Conservation (phyloP, 441 rosid genomes). For the Hypseocharis bilobata region DNA sequence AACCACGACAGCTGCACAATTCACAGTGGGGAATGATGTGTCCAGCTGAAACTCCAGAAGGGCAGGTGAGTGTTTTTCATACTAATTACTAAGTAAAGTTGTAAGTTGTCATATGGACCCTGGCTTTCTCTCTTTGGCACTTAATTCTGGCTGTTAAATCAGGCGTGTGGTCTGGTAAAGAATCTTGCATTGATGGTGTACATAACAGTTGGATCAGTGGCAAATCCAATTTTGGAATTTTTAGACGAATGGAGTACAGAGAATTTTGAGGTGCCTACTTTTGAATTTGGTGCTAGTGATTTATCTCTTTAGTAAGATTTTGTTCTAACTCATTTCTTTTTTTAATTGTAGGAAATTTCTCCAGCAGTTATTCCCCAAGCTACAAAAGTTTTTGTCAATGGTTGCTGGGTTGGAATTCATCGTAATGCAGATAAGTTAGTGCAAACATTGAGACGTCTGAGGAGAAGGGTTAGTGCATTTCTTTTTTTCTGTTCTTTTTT, state of each 20-base stretch:
- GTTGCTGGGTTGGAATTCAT: slow-evolving; percentile 96
- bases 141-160: slow-evolving; percentile 18
- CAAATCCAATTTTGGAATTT: slow-evolving; percentile 78
- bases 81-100: slow-evolving; percentile 2
- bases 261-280: slow-evolving; percentile 65
- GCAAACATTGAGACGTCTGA: slow-evolving; percentile 73
- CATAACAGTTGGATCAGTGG: slow-evolving; percentile 91
- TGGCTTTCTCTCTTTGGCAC: not conserved
- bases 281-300: not conserved
- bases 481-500: no score
- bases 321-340: slow-evolving; percentile 13
- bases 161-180: slow-evolving; percentile 98
- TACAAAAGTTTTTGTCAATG: slow-evolving; percentile 86
- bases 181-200: slow-evolving; percentile 96
- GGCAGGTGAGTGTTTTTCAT: slow-evolving; percentile 50
- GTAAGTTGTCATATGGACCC: not conserved
- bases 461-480: slow-evolving; percentile 79
- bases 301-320: not conserved
- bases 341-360: slow-evolving; percentile 69
- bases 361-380: slow-evolving; percentile 97
- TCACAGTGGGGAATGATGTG: slow-evolving; percentile 99
- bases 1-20: slow-evolving; percentile 94
- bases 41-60: slow-evolving; percentile 99
- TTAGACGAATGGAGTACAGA: slow-evolving; percentile 97
- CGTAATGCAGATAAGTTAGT: slow-evolving; percentile 98